These are phyloP conservation scores for Citropsis articulata DNA, from an alignment of 345 rosid species.

Conservation along the genomic window DNA sequence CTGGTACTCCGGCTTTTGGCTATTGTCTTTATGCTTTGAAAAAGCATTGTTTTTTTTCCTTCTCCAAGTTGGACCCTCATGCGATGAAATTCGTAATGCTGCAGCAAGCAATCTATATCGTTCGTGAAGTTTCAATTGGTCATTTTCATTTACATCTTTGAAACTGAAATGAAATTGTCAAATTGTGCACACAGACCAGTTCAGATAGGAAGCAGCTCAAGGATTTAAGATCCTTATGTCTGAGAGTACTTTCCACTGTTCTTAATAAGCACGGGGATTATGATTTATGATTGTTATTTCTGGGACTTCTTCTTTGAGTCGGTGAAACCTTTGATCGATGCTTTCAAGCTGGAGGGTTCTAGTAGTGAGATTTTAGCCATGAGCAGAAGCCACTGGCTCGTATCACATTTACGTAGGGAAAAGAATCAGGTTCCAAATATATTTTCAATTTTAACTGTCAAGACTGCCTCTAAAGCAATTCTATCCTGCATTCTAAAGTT, in stretches of 20 bases:
- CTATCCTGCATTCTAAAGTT: too few relatives aligned
- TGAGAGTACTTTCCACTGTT: slow-evolving; percentile 63
- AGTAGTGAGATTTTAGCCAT: slow-evolving; percentile 91
- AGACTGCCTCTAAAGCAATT: slow-evolving; percentile 33
- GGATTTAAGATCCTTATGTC: slow-evolving; percentile 77
- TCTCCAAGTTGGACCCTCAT: neutral
- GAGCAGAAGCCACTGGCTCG: slow-evolving; percentile 69
- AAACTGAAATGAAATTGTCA: neutral
- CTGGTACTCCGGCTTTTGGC: too few relatives aligned
- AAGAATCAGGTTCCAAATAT: slow-evolving; percentile 70
- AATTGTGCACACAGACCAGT: slow-evolving; percentile 51
- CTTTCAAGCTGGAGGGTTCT: slow-evolving; percentile 85
- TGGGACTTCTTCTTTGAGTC: slow-evolving; percentile 86
- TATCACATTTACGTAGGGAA: slow-evolving; percentile 58
- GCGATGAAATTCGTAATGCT: neutral
- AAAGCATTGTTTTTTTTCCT: neutral
- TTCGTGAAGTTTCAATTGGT: neutral
- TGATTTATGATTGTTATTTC: slow-evolving; percentile 64
- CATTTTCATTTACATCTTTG: neutral
- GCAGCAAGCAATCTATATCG: neutral
- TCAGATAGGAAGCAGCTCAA: slow-evolving; percentile 52
- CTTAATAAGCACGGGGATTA: slow-evolving; percentile 73
- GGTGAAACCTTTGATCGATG: slow-evolving; percentile 59
- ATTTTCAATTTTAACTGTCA: slow-evolving; percentile 64
- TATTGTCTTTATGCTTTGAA: neutral